These are phyloP conservation scores for Alternaria ethzedia DNA, from an alignment of 2,329 filamentous ascomycete species.

Conservation along the genomic window DNA sequence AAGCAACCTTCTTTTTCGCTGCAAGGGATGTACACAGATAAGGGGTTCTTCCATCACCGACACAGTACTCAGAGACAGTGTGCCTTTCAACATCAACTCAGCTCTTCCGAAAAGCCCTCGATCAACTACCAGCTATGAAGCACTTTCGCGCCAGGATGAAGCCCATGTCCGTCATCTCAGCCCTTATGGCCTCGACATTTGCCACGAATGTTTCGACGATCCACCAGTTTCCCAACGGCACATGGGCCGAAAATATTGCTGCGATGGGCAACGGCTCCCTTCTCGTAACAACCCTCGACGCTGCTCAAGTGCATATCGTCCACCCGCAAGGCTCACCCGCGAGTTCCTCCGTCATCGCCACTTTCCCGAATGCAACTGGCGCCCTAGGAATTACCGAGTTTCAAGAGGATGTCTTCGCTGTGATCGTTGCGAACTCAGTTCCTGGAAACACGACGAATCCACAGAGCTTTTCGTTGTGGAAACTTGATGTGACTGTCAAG, in stretches of 20 bases:
- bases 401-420: conserved; percentile 41
- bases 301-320: conserved; percentile 44
- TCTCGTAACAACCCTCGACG: conserved; percentile 42
- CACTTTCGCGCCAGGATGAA: conserved; percentile 1
- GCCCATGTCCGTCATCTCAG: background rate
- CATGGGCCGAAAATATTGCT: conserved; percentile 49
- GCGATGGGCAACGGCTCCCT: conserved; percentile 47
- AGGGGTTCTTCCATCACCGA: background rate
- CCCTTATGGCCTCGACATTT: background rate
- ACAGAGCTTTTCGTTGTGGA: conserved; percentile 25
- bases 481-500: conserved; percentile 15
- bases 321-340: conserved; percentile 32
- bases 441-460: background rate
- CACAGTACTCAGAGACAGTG: background rate
- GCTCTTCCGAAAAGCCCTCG: background rate
- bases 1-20: background rate
- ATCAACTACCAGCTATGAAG: background rate
- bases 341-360: conserved; percentile 30
- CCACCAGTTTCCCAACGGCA: conserved; percentile 33
- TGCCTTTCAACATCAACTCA: background rate
- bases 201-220: conserved; percentile 16
- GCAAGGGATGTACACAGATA: background rate
- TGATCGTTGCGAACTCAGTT: conserved; percentile 29
- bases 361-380: conserved; percentile 30
- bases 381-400: conserved; percentile 49